Conservation (phyloP, 1,139 yeast genomes). For the Sugiyamaella xylanicola region DNA sequence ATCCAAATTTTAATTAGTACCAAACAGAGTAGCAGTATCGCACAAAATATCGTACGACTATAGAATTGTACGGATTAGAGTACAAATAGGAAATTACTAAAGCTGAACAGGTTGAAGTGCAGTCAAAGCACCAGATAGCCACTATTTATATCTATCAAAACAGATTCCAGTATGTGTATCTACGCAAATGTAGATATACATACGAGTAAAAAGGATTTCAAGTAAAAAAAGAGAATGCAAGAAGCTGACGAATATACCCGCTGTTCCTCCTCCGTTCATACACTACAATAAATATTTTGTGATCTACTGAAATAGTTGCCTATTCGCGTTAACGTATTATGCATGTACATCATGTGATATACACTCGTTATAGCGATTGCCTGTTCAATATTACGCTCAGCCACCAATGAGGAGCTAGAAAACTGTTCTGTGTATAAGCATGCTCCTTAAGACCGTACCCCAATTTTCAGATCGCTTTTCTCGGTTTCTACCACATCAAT, state of each 20-base stretch:
- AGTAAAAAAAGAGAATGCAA: background rate
- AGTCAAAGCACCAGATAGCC: background rate
- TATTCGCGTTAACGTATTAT: background rate
- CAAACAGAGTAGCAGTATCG: too few relatives aligned
- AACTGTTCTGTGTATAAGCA: background rate
- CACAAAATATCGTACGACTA: too few relatives aligned
- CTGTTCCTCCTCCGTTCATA: background rate
- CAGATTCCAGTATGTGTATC: slow-evolving; percentile 18
- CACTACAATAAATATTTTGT: background rate
- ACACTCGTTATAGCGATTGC: background rate
- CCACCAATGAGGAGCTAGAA: background rate
- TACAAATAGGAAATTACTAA: too few relatives aligned
- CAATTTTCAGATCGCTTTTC: background rate
- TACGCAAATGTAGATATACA: slow-evolving; percentile 22
- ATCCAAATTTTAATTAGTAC: too few relatives aligned
- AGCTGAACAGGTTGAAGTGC: background rate
- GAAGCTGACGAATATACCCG: background rate
- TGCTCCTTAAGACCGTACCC: background rate
- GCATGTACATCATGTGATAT: background rate
- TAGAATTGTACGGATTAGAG: too few relatives aligned
- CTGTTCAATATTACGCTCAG: background rate
- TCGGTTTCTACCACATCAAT: background rate
- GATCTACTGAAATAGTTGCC: background rate
- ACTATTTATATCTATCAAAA: slow-evolving; percentile 23
- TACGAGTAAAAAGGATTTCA: slow-evolving; percentile 6